Percentiles rank a stretch among this genome's conserved stretches.
Conservation (phyloP, 495 filamentous ascomycete genomes). For the Trichoderma erinaceum region DNA sequence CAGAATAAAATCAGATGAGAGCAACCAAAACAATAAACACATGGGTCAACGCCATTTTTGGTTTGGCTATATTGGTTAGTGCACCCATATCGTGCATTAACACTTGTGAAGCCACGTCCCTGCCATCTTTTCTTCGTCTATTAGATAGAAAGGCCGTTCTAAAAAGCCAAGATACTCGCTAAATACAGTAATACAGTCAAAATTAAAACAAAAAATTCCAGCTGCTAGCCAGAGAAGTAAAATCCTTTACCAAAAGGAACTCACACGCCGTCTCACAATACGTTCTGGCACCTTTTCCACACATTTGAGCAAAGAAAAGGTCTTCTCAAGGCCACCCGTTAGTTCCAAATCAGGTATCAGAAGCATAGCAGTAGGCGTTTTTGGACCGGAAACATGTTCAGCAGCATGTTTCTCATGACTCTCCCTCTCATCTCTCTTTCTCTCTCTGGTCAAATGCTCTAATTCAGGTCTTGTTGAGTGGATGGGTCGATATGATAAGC, state of each 20-base stretch:
- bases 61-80: too few relatives aligned
- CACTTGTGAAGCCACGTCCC: background rate
- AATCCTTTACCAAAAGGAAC: background rate
- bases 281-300: background rate
- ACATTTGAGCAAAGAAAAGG: conserved; percentile 1
- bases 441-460: background rate
- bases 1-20: too few relatives aligned
- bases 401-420: background rate
- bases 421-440: background rate
- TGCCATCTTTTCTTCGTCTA: background rate
- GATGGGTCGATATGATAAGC: background rate
- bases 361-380: background rate
- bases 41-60: too few relatives aligned
- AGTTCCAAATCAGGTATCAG: background rate
- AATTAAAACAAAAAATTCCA: background rate
- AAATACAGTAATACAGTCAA: background rate
- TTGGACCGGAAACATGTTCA: background rate
- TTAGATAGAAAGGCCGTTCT: background rate
- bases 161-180: background rate
- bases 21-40: too few relatives aligned
- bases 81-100: too few relatives aligned
- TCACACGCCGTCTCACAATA: conserved; percentile 6
- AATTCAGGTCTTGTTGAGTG: background rate
- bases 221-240: background rate
- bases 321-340: background rate